Evolutionary conservation across 2,329 filamentous ascomycete species (phyloP), one percentile per base, ranked within the genome.

Genomic region (Ophiostoma australiae): DNA sequence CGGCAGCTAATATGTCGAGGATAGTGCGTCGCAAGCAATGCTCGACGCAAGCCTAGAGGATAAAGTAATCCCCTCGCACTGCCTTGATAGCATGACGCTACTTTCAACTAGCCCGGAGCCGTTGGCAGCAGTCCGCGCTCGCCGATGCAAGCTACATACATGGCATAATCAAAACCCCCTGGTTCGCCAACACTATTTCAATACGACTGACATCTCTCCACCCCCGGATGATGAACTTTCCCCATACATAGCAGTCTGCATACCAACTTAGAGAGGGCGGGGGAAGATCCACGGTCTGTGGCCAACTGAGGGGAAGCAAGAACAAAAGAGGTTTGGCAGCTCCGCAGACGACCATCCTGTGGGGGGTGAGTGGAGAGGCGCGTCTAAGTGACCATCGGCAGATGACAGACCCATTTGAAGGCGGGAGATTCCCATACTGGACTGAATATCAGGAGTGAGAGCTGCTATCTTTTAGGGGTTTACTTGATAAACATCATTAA

Each of bases 331-430:
- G 52, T 27, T 67, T 68, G 41, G 66, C 27, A 52, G 66, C 67
- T 69, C 67, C 67, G 69, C 69, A 67, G 35, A 27, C 35, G 58
- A 65, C 31, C 71, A 58, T 48, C 27, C 41, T 61, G 71, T 70
- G 69, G 69, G 69, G 69, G 69, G 70, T 15, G 69, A 15, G 71
- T 72, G 71, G 71, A 71, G 71, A 71, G 63, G 70, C 35, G 69
- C 41, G 69, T 70, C 31, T 65, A 58, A 65, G 23, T 61, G 69
- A 41, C 44, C 63, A 39, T 74, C 73, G 73, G 73, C 73, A 74
- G 73, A 74, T 74, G 73, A 44, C 37, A 69, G 55, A 65, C 67
- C 73, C 73, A 74, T 72, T 72, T 20, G 69, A 67, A 67, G 41
- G 15, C 58, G 68, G 39, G 17, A 58, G 52, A 71, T 20, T 23